Base-by-base conservation (phyloP, 2,329 filamentous ascomycete species). In the Paecilomyces sp. region DNA sequence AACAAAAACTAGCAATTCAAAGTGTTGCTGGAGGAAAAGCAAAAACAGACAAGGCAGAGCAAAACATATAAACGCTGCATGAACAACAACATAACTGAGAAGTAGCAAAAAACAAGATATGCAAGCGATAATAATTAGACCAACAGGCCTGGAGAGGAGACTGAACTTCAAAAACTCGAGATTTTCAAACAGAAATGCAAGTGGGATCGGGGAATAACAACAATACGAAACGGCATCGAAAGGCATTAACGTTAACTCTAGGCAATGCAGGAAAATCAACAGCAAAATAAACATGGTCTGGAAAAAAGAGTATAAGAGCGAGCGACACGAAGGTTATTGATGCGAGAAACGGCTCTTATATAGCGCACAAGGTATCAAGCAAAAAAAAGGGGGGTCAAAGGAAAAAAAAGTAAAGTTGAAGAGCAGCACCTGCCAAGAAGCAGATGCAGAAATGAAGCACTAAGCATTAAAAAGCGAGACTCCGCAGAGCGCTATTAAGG, bases 401-500 rank as follows among this genome's bases (percentile, higher is more conserved):
- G 55, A 58, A 53, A 62, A 62, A 66, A 69, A 64, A 63, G 22
- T 22, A 60, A 62, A 28, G 66, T 47, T 18, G 18, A 47, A 47
- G n/a, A 47, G 18, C 8, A 47, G 41, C 41, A 8, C 15, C 41
- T 47, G 41, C 41, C 18, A 47, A 18, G n/a, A 55, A 54, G 64
- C 70, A 72, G 69, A 71, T 69, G 72, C 67, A 71, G 61, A 60
- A 67, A 63, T 60, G 62, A 63, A 71, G 66, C 60, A 66, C 62
- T 69, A 67, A 64, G 57, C 58, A 68, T 67, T 66, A 68, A 65
- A 64, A 75, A 74, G 41, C n/a, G 41, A 47, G 41, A 47, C n/a
- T 47, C 41, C 71, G 73, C 67, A 67, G 57, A 72, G 70, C 73
- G 71, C 72, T 67, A 71, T 64, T 63, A 69, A 67, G 67, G 61